These are phyloP conservation scores for Wickerhamiella siamensis DNA, from an alignment of 805 yeast species.

Conservation along the genomic window DNA sequence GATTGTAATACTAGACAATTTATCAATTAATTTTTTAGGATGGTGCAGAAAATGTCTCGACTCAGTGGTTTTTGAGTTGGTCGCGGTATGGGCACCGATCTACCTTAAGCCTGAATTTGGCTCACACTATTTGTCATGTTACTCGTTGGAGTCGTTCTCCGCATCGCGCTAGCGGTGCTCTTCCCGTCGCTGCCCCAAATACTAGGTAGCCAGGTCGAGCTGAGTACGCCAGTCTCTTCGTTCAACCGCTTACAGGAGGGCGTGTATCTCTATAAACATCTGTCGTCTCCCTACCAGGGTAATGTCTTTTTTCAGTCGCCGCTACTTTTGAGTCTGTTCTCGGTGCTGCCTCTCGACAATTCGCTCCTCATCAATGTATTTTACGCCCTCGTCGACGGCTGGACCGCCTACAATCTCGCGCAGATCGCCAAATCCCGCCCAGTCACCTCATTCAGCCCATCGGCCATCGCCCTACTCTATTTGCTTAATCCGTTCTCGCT, in stretches of 20 bases:
- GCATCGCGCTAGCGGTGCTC: constrained; percentile 14
- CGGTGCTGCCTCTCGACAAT: constrained; percentile 20
- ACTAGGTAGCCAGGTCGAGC: constrained; percentile 40
- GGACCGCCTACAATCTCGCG: constrained; percentile 41
- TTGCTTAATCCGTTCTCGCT: constrained; percentile 71
- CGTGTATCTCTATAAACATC: constrained; percentile 41
- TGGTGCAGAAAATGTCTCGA: no score
- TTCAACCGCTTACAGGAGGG: constrained; percentile 52
- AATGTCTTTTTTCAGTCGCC: constrained; percentile 85
- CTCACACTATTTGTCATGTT: constrained; percentile 5
- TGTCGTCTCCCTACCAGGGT: constrained; percentile 60
- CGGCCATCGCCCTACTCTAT: constrained; percentile 47
- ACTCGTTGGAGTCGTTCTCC: constrained; percentile 13
- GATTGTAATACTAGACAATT: no score
- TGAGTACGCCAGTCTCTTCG: constrained; percentile 63
- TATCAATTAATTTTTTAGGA: no score
- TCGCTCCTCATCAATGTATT: constrained; percentile 25
- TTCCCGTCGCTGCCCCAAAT: constrained; percentile 20
- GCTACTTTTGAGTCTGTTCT: constrained; percentile 40
- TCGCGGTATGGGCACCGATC: no score
- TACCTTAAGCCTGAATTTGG: no score
- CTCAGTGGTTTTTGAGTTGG: no score
- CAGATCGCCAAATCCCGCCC: constrained; percentile 27
- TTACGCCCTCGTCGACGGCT: constrained; percentile 46
- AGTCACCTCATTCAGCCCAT: constrained; percentile 23